Evolutionary conservation across 164 flowering plant genomes (phyloP).

Genomic region (Annona squamosa): DNA sequence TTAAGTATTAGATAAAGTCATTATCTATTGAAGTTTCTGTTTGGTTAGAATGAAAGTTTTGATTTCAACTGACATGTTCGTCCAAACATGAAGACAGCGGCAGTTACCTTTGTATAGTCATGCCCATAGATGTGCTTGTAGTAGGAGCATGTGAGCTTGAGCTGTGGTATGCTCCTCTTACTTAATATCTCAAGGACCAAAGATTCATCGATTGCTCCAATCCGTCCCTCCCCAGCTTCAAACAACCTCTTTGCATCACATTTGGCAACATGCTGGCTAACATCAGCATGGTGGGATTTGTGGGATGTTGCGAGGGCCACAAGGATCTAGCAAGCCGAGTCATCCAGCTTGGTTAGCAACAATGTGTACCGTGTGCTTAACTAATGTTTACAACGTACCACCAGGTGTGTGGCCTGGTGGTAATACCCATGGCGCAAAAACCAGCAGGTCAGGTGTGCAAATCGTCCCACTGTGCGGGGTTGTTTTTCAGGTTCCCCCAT

Average conservation of each 20-base stretch:
- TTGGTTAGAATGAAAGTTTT: background rate
- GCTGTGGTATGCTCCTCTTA: slow-evolving; percentile 71
- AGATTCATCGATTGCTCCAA: slow-evolving; percentile 46
- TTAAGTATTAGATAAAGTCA: background rate
- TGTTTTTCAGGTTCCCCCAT: no score
- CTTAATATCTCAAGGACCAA: slow-evolving; percentile 57
- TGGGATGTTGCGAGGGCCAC: slow-evolving; percentile 64
- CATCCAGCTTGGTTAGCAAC: background rate
- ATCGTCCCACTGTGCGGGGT: no score
- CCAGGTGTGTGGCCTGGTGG: no score
- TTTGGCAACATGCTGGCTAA: slow-evolving; percentile 57
- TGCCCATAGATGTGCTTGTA: slow-evolving; percentile 73
- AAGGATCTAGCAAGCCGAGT: slow-evolving; percentile 36
- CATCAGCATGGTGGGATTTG: slow-evolving; percentile 50
- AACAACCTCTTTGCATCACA: slow-evolving; percentile 65
- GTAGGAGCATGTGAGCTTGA: slow-evolving; percentile 44
- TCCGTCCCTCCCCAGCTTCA: slow-evolving; percentile 55
- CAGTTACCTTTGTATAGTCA: slow-evolving; percentile 43
- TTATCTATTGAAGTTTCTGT: background rate
- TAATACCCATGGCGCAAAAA: no score
- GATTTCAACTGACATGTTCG: background rate
- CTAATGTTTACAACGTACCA: no score
- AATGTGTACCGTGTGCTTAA: background rate
- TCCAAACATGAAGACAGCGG: background rate
- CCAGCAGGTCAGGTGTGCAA: no score